Evolutionary conservation across 352 stramenopile species (phyloP), one percentile per base, ranked within the genome.

Genomic region (Peronospora tabacina): DNA sequence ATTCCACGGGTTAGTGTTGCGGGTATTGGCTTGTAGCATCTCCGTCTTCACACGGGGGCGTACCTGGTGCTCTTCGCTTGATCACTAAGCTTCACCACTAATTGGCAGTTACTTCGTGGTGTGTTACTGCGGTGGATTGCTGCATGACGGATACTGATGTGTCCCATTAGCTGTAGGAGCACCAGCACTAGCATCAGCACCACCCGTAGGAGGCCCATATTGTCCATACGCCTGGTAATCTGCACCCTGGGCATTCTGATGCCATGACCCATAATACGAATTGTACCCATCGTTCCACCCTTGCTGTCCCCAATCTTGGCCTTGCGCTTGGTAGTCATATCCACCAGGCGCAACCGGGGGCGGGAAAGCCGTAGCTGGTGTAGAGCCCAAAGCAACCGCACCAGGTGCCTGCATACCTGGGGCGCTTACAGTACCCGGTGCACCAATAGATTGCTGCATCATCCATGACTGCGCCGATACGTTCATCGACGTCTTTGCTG

Each of bases 381-480:
- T 81, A 40, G 67, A 70, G 12, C 70, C 70, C 39, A 81, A 40
- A 12, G 16, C 33, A 36, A 40, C 38, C 8, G 41, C 34, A 28
- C 45, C 51, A 54, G 62, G 30, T 20, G 42, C 36, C 45, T 65
- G 58, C 26, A 62, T 44, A 49, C 52, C 51, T 26, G 48, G 51
- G 7, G 52, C 44, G 17, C 42, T 49, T 29, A 45, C 26, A 46
- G 63, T 72, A 28, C 63, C 63, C 7, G 63, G 63, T 20, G 63
- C 63, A 44, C 63, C 59, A 52, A 55, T 49, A 30, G 59, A 67
- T 46, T 85, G 72, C 12, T 75, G 76, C 26, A 66, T 54, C 72
- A 85, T 83, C 76, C 79, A 90, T 43, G 76, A 73, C 44, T 87
- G 75, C 8, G 66, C 58, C 16, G 45, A 55, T 7, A 44, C 53